A percentile compares a stretch with the other conserved stretches of the same genome.
These are phyloP conservation scores for Boeremia exigua DNA, from an alignment of 2,329 filamentous ascomycete genomes.

Conservation along the genomic window DNA sequence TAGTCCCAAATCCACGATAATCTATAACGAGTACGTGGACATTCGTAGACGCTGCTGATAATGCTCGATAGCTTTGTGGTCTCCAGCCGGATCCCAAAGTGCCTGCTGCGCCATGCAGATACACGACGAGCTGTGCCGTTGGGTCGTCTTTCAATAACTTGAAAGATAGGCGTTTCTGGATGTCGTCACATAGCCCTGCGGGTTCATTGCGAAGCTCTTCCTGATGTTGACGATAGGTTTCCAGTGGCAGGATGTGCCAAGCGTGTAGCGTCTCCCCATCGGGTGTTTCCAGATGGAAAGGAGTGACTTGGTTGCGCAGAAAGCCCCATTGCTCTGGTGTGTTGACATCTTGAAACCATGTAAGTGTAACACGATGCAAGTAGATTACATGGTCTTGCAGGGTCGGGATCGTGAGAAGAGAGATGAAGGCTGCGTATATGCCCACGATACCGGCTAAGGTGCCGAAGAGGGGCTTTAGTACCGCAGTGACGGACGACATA, in stretches of 20 bases:
- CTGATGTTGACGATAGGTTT: conserved; percentile 54
- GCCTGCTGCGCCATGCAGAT: conserved; percentile 64
- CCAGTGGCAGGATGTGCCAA: conserved; percentile 59
- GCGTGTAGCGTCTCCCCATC: conserved; percentile 54
- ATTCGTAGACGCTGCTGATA: conserved; percentile 58
- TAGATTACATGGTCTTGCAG: conserved; percentile 65
- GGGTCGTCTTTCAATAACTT: conserved; percentile 68
- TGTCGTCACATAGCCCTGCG: conserved; percentile 58
- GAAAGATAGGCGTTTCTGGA: conserved; percentile 66
- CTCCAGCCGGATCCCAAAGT: conserved; percentile 63
- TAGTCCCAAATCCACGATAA: conserved; percentile 66
- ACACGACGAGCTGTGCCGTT: conserved; percentile 67
- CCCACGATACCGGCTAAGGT: conserved; percentile 27
- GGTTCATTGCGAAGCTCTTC: conserved; percentile 50
- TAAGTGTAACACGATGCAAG: conserved; percentile 60
- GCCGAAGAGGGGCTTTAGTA: conserved; percentile 32
- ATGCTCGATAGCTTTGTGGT: conserved; percentile 62
- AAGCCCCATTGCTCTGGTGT: conserved; percentile 58
- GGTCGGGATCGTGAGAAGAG: conserved; percentile 53
- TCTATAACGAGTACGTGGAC: conserved; percentile 67
- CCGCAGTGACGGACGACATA: conserved; percentile 27
- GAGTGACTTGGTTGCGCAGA: conserved; percentile 57
- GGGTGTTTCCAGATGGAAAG: conserved; percentile 54
- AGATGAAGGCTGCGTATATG: conserved; percentile 53
- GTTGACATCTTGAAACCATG: conserved; percentile 61